Evolutionary conservation across 306 rosid species (phyloP).

Genomic region (Dalbergia cochinchinensis): DNA sequence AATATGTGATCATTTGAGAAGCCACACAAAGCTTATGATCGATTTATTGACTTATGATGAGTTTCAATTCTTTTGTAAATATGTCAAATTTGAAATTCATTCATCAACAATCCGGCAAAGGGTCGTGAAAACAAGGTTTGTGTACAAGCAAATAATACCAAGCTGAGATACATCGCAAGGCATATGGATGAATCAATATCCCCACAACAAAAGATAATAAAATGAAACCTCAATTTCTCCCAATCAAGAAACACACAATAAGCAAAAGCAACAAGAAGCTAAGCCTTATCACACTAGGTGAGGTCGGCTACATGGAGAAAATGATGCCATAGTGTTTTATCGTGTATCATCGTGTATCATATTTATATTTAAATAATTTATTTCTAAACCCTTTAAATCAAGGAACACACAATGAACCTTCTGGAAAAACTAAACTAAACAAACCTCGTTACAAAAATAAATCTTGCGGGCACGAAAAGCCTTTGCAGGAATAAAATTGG

Average conservation of each 20-base stretch:
- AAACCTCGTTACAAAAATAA: conserved; percentile 87
- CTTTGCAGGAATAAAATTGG: conserved; percentile 87
- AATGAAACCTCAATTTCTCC: conserved; percentile 28
- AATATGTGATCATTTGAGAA: conserved; percentile 16
- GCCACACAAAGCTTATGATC: conserved; percentile 16
- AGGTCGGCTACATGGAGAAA: too few relatives aligned
- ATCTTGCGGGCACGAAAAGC: conserved; percentile 88
- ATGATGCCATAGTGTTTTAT: too few relatives aligned
- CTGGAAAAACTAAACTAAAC: conserved; percentile 22
- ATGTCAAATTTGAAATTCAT: conserved; percentile 17
- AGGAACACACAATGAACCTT: background rate
- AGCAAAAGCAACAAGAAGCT: too few relatives aligned
- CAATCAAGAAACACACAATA: background rate
- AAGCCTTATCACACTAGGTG: too few relatives aligned
- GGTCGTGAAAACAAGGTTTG: background rate
- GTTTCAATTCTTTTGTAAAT: background rate
- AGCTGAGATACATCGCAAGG: conserved; percentile 12
- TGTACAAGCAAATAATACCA: background rate
- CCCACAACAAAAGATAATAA: conserved; percentile 18
- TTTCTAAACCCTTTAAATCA: too few relatives aligned
- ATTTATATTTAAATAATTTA: too few relatives aligned
- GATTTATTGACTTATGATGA: conserved; percentile 24
- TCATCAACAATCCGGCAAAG: conserved; percentile 7
- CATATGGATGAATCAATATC: background rate
- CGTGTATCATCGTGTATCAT: too few relatives aligned